Evolutionary conservation across 306 rosid genomes (phyloP).

Genomic region (Fagus crenata): DNA sequence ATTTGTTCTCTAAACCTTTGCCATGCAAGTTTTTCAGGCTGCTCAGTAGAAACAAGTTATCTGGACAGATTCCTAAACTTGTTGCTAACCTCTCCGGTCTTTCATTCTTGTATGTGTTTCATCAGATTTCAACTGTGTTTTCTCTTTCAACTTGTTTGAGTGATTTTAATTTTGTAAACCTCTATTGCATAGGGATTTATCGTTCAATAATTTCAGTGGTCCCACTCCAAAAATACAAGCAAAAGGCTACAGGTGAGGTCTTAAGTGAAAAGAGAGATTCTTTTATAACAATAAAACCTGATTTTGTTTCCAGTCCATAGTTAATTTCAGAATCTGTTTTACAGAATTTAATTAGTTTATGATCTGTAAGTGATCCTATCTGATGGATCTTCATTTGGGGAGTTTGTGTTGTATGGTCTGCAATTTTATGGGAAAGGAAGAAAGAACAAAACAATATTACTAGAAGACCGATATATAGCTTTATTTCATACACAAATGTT

Average conservation of each 20-base stretch:
- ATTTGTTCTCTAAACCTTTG: constrained; percentile 36
- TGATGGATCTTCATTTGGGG: background rate
- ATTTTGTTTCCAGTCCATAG: background rate
- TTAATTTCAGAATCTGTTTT: background rate
- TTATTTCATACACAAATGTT: background rate
- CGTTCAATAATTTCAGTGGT: constrained; percentile 91
- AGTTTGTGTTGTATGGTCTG: background rate
- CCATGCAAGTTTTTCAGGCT: constrained; percentile 83
- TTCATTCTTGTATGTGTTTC: constrained; percentile 67
- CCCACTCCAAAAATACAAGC: constrained; percentile 86
- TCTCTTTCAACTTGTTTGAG: constrained; percentile 11
- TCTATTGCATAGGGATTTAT: constrained; percentile 66
- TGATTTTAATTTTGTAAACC: constrained; percentile 16
- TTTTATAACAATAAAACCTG: background rate
- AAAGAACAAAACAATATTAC: background rate
- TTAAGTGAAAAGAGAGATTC: constrained; percentile 8
- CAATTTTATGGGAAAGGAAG: background rate
- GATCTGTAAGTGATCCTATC: background rate
- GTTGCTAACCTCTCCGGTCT: constrained; percentile 82
- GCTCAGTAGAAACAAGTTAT: constrained; percentile 75
- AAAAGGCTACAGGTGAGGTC: constrained; percentile 80
- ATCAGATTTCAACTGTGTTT: constrained; percentile 21
- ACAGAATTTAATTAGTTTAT: background rate
- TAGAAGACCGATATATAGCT: background rate
- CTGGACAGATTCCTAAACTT: constrained; percentile 77